Evolutionary conservation across 306 rosid genomes (phyloP), one percentile per base, ranked within the genome.

Genomic region (Canavalia gladiata): DNA sequence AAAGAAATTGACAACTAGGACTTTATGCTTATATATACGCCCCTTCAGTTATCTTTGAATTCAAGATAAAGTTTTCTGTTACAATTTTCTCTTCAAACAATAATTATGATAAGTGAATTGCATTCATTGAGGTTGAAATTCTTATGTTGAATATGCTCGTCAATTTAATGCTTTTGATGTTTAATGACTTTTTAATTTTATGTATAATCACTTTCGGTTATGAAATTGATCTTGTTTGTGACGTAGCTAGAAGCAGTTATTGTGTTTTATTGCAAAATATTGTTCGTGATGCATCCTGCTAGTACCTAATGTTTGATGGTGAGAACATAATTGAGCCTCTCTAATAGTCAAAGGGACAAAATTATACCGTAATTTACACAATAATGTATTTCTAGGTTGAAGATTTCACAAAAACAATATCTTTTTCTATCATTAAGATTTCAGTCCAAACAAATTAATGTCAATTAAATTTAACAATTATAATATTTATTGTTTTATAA

Each of bases 61-160:
- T 75, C 56, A 75, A 58, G 35, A 46, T 33, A 2, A 71, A 45
- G 42, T 31, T 75, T 46, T 30, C 8, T 28, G 30, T 75, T 46
- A 31, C 76, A 54, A 52, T 52, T 47, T 46, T 31, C 7, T 37
- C 71, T 18, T 59, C 4, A 28, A 42, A 29, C n/a, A 59, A 13
- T 47, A 41, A 56, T 74, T 6, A 28, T 59, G 33, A 13, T 39
- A 3, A 29, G 41, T 31, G 7, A 66, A 66, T 41, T 41, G 50
- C 51, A 66, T 66, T 66, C 29, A 43, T 57, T 12, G 56, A 35
- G 68, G 72, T 60, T 51, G 70, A 46, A 60, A 8, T 49, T 46
- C 29, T 8, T 8, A 51, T 5, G 31, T 75, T 31, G 35, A 75
- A 11, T 31, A 75, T 75, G 60, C 18, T 45, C 37, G 2, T 76